Percentiles rank a stretch among this genome's conserved stretches.
Evolutionary conservation across 73 alveolate species (phyloP).

Genomic region (Vitrella brassicaformis): DNA sequence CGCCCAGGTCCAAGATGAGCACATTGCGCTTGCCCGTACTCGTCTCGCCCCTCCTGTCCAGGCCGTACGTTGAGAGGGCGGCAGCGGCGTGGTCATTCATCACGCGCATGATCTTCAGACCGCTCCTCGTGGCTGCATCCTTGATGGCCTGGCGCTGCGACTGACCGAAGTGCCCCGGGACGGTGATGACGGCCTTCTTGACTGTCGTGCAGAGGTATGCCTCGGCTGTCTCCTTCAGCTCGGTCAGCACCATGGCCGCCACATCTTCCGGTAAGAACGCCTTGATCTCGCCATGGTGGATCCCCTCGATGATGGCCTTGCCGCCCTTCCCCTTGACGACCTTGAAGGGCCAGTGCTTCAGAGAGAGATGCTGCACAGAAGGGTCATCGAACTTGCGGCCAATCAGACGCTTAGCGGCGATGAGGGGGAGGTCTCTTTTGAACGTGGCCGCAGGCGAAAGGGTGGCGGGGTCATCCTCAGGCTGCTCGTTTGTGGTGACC

Average conservation of each 20-base stretch:
- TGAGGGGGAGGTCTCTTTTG: slow-evolving; percentile 35
- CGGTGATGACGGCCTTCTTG: slow-evolving; percentile 70
- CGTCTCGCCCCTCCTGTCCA: slow-evolving; percentile 73
- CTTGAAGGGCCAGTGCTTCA: slow-evolving; percentile 69
- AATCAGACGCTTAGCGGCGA: slow-evolving; percentile 79
- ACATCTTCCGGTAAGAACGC: slow-evolving; percentile 74
- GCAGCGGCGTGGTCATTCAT: slow-evolving; percentile 82
- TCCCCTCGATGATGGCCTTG: slow-evolving; percentile 72
- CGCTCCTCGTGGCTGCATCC: slow-evolving; percentile 69
- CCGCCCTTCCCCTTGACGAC: slow-evolving; percentile 76
- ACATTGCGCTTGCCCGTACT: slow-evolving; percentile 66
- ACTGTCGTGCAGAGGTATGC: slow-evolving; percentile 52
- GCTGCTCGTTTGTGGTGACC: slow-evolving; percentile 49
- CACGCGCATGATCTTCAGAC: slow-evolving; percentile 53
- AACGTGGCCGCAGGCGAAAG: not conserved
- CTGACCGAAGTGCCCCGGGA: slow-evolving; percentile 75
- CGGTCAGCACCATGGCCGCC: slow-evolving; percentile 68
- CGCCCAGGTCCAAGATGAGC: slow-evolving; percentile 68
- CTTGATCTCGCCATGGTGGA: slow-evolving; percentile 55
- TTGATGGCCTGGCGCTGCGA: slow-evolving; percentile 63
- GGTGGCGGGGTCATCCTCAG: not conserved
- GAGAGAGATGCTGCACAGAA: slow-evolving; percentile 46
- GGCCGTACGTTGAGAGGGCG: slow-evolving; percentile 85
- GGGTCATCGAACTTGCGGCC: slow-evolving; percentile 81
- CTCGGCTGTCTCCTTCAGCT: slow-evolving; percentile 72